Base-by-base conservation (phyloP, 495 filamentous ascomycete genomes). In the Hypoxylon crocopeplum region DNA sequence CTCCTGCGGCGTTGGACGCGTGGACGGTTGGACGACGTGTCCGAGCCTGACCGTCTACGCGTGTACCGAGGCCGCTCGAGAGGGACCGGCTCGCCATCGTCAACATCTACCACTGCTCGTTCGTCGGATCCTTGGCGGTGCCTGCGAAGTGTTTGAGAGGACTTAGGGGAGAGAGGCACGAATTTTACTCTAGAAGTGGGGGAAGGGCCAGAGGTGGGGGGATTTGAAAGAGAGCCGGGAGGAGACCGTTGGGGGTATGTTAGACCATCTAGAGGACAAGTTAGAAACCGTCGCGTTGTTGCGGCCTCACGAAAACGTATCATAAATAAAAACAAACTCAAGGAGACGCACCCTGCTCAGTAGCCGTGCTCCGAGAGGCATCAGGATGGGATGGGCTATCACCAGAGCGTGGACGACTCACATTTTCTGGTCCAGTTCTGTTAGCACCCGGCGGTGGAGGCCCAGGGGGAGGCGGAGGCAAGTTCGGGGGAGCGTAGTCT, bases 141-240 rank as follows among this genome's bases (percentile, higher is more conserved):
- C 32, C 70, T 64, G 15, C 66, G 65, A 5, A 81, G 66, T 5
- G 74, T 75, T 17, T 56, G 68, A 0, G 70, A 78, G 40, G 73
- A 75, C 25, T 72, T 66, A 2, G 75, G 75, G 5, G 75, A 77
- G 37, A 78, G 57, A 2, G 76, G 73, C n/a, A 72, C 73, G 69
- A 76, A 79, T 48, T 59, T 69, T 22, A 77, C 79, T 57, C 72
- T 80, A 11, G 62, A 13, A 0, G 56, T 51, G 2, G 63, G 59
- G 3, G 55, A 61, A 2, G 34, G 36, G 2, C 59, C 58, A 7
- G 53, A 13, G n/a, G 5, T 12, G 15, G 42, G 30, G 21, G 32
- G 30, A 10, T 7, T 17, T 6, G 46, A 36, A 20, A 32, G 40
- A 13, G 50, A 46, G 11, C 44, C 13, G 7, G 48, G 42, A 34